These are phyloP conservation scores for Macadamia tetraphylla DNA, from an alignment of 164 flowering plant genomes.

Conservation along the genomic window DNA sequence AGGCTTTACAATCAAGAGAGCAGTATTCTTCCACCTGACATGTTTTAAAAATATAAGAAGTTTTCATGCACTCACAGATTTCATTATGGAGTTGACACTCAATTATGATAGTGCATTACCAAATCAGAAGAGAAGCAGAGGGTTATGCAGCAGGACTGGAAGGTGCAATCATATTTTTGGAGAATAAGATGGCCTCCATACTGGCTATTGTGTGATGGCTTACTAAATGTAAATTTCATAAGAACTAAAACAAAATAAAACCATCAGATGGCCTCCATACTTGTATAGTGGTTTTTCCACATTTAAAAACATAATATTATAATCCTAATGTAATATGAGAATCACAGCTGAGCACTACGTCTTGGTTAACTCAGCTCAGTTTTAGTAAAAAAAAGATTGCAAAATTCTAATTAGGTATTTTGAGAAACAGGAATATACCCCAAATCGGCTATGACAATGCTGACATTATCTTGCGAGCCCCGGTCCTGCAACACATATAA, in stretches of 20 bases:
- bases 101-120: background rate
- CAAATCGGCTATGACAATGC: conserved; percentile 83
- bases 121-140: background rate
- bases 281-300: background rate
- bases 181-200: too few species aligned
- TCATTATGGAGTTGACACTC: background rate
- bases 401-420: background rate
- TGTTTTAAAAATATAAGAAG: background rate
- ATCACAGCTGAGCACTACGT: background rate
- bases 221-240: background rate
- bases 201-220: background rate
- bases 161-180: too few species aligned
- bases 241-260: background rate
- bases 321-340: background rate
- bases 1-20: background rate
- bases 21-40: background rate
- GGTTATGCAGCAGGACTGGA: background rate
- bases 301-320: background rate
- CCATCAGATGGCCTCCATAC: background rate
- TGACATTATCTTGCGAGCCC: conserved; percentile 78
- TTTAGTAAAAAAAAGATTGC: background rate
- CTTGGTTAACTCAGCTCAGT: background rate
- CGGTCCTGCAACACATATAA: conserved; percentile 51
- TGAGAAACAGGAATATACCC: conserved; percentile 51
- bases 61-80: background rate